Conservation (phyloP, 768 basidiomycete species). For the Collybiopsis luxurians region DNA sequence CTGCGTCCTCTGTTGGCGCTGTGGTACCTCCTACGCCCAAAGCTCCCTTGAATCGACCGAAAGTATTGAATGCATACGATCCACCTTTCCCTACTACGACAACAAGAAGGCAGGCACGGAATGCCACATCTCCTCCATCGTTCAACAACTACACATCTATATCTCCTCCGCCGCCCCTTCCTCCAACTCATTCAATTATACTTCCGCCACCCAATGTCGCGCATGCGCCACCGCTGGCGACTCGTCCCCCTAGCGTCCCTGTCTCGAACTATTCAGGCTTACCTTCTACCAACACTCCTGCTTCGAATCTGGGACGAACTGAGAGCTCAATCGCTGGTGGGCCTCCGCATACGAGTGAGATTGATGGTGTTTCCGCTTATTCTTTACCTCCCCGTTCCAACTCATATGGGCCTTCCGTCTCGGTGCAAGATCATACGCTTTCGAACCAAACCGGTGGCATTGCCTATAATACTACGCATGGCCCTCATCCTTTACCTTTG, state of each 20-base stretch:
- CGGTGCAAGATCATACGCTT: background rate
- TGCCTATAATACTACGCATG: background rate
- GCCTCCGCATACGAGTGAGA: background rate
- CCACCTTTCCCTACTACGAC: slow-evolving; percentile 62
- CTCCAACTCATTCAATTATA: slow-evolving; percentile 7
- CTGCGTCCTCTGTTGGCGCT: slow-evolving; percentile 10
- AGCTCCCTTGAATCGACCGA: slow-evolving; percentile 56
- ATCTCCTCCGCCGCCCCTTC: slow-evolving; percentile 18
- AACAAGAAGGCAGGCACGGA: slow-evolving; percentile 27
- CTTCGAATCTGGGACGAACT: background rate
- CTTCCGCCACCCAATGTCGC: background rate
- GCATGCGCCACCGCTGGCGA: slow-evolving; percentile 1
- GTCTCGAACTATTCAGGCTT: background rate
- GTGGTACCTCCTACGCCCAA: slow-evolving; percentile 34
- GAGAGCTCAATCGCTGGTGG: background rate
- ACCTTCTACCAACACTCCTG: background rate
- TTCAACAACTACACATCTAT: slow-evolving; percentile 16
- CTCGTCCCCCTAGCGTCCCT: slow-evolving; percentile 14
- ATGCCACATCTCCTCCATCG: slow-evolving; percentile 23
- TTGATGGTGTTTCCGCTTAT: background rate
- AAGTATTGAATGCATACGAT: slow-evolving; percentile 70
- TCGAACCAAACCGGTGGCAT: background rate
- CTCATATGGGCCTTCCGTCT: background rate
- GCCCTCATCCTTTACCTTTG: background rate
- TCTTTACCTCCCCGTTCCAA: background rate